A percentile compares a stretch with the other conserved stretches of the same genome.
Evolutionary conservation across 1,139 yeast genomes (phyloP).

Genomic region (Groenewaldozyma auringiensis): DNA sequence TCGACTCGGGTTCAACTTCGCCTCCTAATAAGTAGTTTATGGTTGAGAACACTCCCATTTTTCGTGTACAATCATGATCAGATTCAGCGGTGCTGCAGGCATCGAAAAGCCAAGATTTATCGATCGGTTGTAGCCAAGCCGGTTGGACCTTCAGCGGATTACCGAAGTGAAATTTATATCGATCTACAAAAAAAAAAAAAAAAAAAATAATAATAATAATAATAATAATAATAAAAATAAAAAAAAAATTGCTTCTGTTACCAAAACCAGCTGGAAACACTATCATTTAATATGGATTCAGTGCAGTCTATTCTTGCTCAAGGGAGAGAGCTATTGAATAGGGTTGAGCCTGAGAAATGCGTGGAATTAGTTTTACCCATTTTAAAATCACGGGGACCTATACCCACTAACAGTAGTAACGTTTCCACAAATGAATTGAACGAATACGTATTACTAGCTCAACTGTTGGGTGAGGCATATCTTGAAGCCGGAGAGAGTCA

Average conservation of each 20-base stretch:
- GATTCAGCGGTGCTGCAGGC: too few relatives aligned
- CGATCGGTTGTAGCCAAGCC: too few relatives aligned
- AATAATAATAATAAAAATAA: too few relatives aligned
- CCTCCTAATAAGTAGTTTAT: neutral
- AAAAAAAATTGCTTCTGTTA: too few relatives aligned
- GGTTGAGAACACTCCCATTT: neutral
- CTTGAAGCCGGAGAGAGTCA: slow-evolving; percentile 75
- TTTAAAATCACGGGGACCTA: slow-evolving; percentile 1
- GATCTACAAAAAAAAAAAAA: too few relatives aligned
- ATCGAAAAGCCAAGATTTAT: neutral
- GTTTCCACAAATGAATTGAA: neutral
- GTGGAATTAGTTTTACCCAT: slow-evolving; percentile 15
- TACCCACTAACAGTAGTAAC: neutral
- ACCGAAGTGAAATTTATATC: too few relatives aligned
- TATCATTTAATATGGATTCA: too few relatives aligned
- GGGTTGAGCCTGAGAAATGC: slow-evolving; percentile 20
- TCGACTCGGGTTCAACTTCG: neutral
- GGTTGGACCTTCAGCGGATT: too few relatives aligned
- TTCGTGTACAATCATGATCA: too few relatives aligned
- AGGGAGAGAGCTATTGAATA: slow-evolving; percentile 17
- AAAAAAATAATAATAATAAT: too few relatives aligned
- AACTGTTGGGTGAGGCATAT: slow-evolving; percentile 62
- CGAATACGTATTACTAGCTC: slow-evolving; percentile 29
- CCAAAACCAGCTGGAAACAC: too few relatives aligned
- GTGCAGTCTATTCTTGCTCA: too few relatives aligned